phyloP scores from a whole-genome alignment of 768 basidiomycete genomes.

The Austroboletus eburneus region DNA sequence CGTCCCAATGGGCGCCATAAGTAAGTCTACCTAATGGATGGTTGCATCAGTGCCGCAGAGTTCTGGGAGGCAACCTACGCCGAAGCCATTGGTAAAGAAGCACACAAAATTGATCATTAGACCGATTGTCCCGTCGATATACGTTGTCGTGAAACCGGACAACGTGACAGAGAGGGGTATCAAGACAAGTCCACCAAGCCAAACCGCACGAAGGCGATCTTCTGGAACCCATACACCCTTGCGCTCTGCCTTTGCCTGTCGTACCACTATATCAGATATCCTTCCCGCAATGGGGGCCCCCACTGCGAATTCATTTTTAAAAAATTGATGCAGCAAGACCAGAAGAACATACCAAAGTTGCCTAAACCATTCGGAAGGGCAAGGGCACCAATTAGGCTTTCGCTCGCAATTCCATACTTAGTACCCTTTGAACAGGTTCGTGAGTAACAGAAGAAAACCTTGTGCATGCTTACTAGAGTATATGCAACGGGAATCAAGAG shows the following conservation, averaged over 20 bases:
- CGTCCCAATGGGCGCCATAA: constrained; percentile 50
- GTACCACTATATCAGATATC: constrained; percentile 52
- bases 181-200: constrained; percentile 43
- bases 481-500: constrained; percentile 60
- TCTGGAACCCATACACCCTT: constrained; percentile 63
- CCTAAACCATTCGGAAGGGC: constrained; percentile 28
- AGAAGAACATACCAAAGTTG: constrained; percentile 15
- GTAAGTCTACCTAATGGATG: constrained; percentile 46
- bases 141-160: constrained; percentile 49
- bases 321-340: background rate
- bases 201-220: constrained; percentile 55
- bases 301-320: constrained; percentile 33
- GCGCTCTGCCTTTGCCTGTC: constrained; percentile 44
- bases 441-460: background rate
- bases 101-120: constrained; percentile 49
- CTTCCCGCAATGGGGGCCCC: constrained; percentile 58
- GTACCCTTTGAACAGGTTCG: constrained; percentile 40
- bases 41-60: background rate
- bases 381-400: constrained; percentile 20
- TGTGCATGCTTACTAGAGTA: constrained; percentile 48
- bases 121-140: constrained; percentile 46
- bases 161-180: constrained; percentile 49
- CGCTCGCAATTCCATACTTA: constrained; percentile 23
- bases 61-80: constrained; percentile 37
- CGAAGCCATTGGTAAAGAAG: constrained; percentile 60